Conservation (phyloP, 108 stramenopile species). For the Nitzschia sp. region DNA sequence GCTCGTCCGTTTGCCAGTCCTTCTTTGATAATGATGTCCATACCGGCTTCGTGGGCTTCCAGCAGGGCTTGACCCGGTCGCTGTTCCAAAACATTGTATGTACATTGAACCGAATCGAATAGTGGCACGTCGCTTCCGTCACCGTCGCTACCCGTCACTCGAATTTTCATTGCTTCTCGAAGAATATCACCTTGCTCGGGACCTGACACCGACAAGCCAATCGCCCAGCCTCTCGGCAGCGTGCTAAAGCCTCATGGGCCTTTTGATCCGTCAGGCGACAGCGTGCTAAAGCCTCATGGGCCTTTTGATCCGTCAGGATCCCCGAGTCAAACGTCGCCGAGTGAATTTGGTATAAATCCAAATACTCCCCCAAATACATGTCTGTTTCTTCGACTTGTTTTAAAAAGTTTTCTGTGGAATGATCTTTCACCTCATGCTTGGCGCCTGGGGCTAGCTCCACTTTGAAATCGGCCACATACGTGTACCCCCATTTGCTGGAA, state of each 20-base stretch:
- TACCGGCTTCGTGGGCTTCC: constrained; percentile 58
- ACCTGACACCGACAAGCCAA: constrained; percentile 77
- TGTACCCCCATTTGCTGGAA: constrained; percentile 80
- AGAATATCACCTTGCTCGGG: constrained; percentile 66
- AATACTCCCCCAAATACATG: constrained; percentile 56
- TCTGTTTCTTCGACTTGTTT: constrained; percentile 64
- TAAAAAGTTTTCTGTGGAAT: constrained; percentile 70
- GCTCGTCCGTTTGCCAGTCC: constrained; percentile 78
- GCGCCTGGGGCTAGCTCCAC: constrained; percentile 54
- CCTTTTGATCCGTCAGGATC: constrained; percentile 49
- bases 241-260: constrained; percentile 61
- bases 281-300: constrained; percentile 57
- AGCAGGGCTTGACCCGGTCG: constrained; percentile 45
- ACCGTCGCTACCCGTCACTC: constrained; percentile 19
- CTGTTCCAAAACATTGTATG: constrained; percentile 80
- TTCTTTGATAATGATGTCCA: constrained; percentile 85
- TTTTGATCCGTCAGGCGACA: constrained; percentile 50
- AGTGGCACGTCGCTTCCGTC: constrained; percentile 18
- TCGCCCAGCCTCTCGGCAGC: constrained; percentile 59
- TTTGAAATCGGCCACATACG: constrained; percentile 79
- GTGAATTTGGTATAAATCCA: constrained; percentile 78
- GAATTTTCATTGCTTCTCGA: constrained; percentile 55
- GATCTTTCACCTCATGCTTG: constrained; percentile 85
- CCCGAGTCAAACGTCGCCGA: constrained; percentile 85
- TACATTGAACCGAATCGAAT: constrained; percentile 86